Evolutionary conservation across 352 stramenopile genomes (phyloP), one percentile per base, ranked within the genome.

Genomic region (Pythium myriotylum): DNA sequence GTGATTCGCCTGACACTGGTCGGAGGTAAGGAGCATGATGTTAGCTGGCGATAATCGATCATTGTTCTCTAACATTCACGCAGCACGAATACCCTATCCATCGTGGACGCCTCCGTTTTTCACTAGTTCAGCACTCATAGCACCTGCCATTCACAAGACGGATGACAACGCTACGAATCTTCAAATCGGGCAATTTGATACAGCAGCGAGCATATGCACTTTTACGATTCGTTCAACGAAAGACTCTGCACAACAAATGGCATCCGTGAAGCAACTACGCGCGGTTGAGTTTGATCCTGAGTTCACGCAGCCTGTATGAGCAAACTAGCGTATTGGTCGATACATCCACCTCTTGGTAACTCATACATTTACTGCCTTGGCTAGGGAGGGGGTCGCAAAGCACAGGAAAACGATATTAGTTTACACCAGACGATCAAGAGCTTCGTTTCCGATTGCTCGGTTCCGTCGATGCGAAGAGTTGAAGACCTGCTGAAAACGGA

Each of bases 71-170:
- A 16, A 12, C 50, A 41, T 48, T 16, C 17, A 16, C 39, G 3
- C 33, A 71, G 64, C 23, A 6, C 51, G 37, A 22, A 66, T 62
- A 35, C 65, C 65, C 2, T 72, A 68, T 39, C 47, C 46, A 37
- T 57, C 65, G 17, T 72, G 65, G 65, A 47, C 22, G 10, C 65
- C 65, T 16, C 59, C 65, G 9, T 72, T 52, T 26, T 63, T 68
- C 22, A 16, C 40, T 14, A 43, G 20, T 23, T 22, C 33, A 26
- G 14, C 29, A 5, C 8, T 22, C 4, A 27, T n/a, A 7, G 35
- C 14, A 7, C 2, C 49, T 37, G 48, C 19, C 2, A 13, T 13
- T 17, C 50, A n/a, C 16, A 8, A 37, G 35, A 12, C 58, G 19
- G 8, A 42, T 14, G 26, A 43, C 4, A 22, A 54, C 19, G 39